Evolutionary conservation across 805 yeast genomes (phyloP), one percentile per base, ranked within the genome.

Genomic region (Yarrowia sp.): DNA sequence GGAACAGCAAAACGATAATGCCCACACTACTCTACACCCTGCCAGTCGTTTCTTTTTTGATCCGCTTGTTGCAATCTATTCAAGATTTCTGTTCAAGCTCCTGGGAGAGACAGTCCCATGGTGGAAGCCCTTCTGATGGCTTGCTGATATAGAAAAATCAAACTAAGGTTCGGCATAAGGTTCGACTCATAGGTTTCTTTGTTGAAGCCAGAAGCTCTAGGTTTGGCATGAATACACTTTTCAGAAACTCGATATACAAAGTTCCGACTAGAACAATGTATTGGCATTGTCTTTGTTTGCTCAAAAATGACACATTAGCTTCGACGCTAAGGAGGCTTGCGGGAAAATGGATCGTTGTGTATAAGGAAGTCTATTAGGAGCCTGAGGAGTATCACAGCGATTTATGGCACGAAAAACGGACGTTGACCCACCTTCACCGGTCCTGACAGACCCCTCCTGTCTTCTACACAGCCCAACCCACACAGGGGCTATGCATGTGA

Each of bases 401-500:
- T 30, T 10, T 30, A 8, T 8, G 14, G 19, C 38, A 3, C 43
- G 7, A 38, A 38, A 38, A 38, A 19, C 24, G 7, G 24, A 19
- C 28, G 7, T n/a, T n/a, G n/a, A n/a, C n/a, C n/a, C n/a, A n/a
- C n/a, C n/a, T n/a, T n/a, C n/a, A n/a, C n/a, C n/a, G n/a, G n/a
- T n/a, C n/a, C n/a, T n/a, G n/a, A n/a, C n/a, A n/a, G n/a, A n/a
- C n/a, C 21, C 40, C 40, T 16, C 17, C 14, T 16, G 9, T 5
- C 14, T 12, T 12, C 10, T n/a, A 11, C 33, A 44, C 33, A 17
- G 36, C 36, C 35, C 24, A 19, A 4, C 16, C 36, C 1, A 10
- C 35, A 46, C 35, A 17, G 43, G 41, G 43, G 59, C 40, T 51
- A 22, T 38, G 46, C 61, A 54, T 36, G 35, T 38, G 41, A 38